phyloP scores from a whole-genome alignment of 208 protist species.

The Strigomonas galati region DNA sequence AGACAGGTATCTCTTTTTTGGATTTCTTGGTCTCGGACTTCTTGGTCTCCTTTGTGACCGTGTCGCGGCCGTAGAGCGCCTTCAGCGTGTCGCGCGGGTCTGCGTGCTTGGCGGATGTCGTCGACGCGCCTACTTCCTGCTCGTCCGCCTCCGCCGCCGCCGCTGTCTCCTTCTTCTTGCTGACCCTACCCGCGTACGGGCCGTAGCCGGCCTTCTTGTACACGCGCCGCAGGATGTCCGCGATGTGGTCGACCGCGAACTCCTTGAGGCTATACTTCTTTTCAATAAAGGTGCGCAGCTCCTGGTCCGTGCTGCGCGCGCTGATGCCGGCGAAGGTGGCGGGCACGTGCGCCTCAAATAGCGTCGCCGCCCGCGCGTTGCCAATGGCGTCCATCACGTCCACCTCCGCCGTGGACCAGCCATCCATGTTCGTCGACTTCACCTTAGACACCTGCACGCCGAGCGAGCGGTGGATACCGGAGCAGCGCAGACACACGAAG shows the following conservation, averaged over 20 bases:
- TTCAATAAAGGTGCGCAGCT: slow-evolving; percentile 49
- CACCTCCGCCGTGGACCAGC: slow-evolving; percentile 63
- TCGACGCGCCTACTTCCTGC: background rate
- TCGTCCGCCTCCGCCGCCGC: background rate
- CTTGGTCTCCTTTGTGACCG: background rate
- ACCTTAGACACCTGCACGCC: slow-evolving; percentile 93
- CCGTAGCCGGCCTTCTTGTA: slow-evolving; percentile 74
- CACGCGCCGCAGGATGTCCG: slow-evolving; percentile 29
- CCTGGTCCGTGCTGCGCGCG: slow-evolving; percentile 28
- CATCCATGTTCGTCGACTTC: slow-evolving; percentile 93
- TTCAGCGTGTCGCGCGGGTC: background rate
- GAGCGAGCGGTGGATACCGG: slow-evolving; percentile 91
- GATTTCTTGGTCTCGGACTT: slow-evolving; percentile 17
- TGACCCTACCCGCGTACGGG: slow-evolving; percentile 12
- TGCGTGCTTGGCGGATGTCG: background rate
- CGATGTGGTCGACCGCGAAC: slow-evolving; percentile 54
- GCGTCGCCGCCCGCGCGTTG: slow-evolving; percentile 52
- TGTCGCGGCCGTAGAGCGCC: slow-evolving; percentile 1
- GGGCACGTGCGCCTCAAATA: slow-evolving; percentile 57
- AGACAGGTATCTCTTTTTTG: slow-evolving; percentile 19
- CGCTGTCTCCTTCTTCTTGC: background rate
- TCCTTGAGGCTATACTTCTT: slow-evolving; percentile 66
- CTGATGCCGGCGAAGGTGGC: slow-evolving; percentile 9
- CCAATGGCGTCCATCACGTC: slow-evolving; percentile 68
- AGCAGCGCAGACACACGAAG: slow-evolving; percentile 92